phyloP scores from a whole-genome alignment of 192 early-diverging fungal genomes.

The Entophlyctis luteolus region DNA sequence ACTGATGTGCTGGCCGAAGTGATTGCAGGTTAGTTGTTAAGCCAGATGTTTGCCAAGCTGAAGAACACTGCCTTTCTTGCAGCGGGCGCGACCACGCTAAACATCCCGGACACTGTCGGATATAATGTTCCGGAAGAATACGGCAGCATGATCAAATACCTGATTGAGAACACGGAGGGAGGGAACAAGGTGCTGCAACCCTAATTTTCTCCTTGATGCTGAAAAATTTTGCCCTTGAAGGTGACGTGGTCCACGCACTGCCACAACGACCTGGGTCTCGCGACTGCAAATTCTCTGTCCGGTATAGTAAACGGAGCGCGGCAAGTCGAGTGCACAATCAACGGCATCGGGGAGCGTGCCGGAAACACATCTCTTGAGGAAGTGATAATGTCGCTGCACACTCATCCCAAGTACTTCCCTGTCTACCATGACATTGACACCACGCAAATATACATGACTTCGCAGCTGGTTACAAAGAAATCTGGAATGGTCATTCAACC shows the following conservation, averaged over 20 bases:
- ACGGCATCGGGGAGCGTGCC: conserved; percentile 97
- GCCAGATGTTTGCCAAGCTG: no score
- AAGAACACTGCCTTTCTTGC: conserved; percentile 25
- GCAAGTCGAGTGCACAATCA: conserved; percentile 95
- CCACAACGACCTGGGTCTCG: conserved; percentile 94
- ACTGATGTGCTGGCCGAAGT: conserved; percentile 76
- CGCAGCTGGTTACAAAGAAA: conserved; percentile 81
- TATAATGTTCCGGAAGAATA: conserved; percentile 91
- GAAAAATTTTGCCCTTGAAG: not conserved
- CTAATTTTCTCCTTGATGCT: not conserved
- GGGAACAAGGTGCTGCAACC: conserved; percentile 51
- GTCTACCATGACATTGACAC: conserved; percentile 92
- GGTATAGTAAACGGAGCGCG: conserved; percentile 87
- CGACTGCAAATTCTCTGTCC: conserved; percentile 92
- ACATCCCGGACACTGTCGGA: conserved; percentile 98
- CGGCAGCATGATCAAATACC: conserved; percentile 77
- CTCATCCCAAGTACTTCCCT: conserved; percentile 82
- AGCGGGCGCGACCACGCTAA: conserved; percentile 91
- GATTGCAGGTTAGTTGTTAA: conserved; percentile 22
- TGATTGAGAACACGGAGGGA: conserved; percentile 70
- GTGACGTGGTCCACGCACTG: conserved; percentile 89
- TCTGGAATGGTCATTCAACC: conserved; percentile 95
- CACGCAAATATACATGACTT: conserved; percentile 76
- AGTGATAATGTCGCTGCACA: conserved; percentile 91
- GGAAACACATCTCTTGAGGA: conserved; percentile 97